phyloP scores from a whole-genome alignment of 139 green algal species.

The Picochlorum sp. region DNA sequence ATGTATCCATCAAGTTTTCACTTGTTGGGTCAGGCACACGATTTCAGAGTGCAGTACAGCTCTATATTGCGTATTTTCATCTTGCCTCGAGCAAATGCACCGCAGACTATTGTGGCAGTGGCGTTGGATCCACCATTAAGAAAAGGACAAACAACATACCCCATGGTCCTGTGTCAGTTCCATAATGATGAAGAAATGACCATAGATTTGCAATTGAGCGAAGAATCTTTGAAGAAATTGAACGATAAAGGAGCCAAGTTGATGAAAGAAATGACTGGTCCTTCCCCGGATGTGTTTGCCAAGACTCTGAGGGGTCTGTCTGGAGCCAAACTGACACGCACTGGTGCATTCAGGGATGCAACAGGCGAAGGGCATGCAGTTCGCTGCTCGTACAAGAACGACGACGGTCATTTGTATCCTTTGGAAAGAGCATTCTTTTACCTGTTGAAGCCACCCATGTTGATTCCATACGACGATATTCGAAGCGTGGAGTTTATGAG shows the following conservation, averaged over 20 bases:
- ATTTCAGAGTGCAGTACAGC: slow-evolving; percentile 92
- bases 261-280: slow-evolving; percentile 41
- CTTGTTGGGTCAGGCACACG: slow-evolving; percentile 66
- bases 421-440: slow-evolving; percentile 97
- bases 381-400: slow-evolving; percentile 77
- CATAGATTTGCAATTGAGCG: slow-evolving; percentile 69
- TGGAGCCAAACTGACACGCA: slow-evolving; percentile 74
- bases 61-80: slow-evolving; percentile 83
- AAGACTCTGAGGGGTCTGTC: slow-evolving; percentile 71
- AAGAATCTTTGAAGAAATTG: slow-evolving; percentile 64
- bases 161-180: slow-evolving; percentile 86
- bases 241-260: slow-evolving; percentile 70
- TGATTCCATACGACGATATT: slow-evolving; percentile 81
- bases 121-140: slow-evolving; percentile 89
- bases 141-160: slow-evolving; percentile 95
- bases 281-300: slow-evolving; percentile 79
- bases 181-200: slow-evolving; percentile 63
- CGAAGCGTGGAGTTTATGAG: slow-evolving; percentile 86
- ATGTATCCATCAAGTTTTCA: slow-evolving; percentile 54
- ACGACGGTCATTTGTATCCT: slow-evolving; percentile 88
- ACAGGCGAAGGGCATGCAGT: slow-evolving; percentile 50
- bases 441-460: slow-evolving; percentile 90
- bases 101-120: slow-evolving; percentile 84
- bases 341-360: slow-evolving; percentile 50
- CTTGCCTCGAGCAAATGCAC: slow-evolving; percentile 75